Evolutionary conservation across 2,329 filamentous ascomycete genomes (phyloP).

Genomic region (Fusarium sambucinum): DNA sequence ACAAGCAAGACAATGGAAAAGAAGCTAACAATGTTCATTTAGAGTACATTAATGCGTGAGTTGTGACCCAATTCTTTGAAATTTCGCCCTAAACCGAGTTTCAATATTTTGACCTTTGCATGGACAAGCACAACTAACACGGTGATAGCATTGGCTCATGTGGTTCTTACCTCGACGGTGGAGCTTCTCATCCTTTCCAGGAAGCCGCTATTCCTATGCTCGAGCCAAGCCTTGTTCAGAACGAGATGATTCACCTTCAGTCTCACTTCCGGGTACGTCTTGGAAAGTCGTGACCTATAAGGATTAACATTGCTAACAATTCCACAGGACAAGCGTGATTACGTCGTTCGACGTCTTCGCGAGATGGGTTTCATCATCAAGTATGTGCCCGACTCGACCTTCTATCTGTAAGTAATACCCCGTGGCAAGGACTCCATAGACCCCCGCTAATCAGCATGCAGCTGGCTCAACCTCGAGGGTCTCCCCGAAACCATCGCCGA

Average conservation of each 20-base stretch:
- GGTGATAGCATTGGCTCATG: conserved; percentile 79
- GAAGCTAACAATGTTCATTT: conserved; percentile 21
- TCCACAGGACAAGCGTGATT: conserved; percentile 85
- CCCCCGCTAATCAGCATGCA: background rate
- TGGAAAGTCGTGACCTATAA: background rate
- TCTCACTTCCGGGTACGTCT: conserved; percentile 77
- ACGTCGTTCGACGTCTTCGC: conserved; percentile 81
- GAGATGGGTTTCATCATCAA: conserved; percentile 90
- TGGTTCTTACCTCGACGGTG: conserved; percentile 93
- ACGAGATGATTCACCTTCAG: conserved; percentile 92
- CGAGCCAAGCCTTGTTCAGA: conserved; percentile 82
- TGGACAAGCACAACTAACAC: conserved; percentile 28
- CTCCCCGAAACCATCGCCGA: conserved; percentile 87
- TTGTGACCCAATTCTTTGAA: conserved; percentile 8
- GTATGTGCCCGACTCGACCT: conserved; percentile 89
- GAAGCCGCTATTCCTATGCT: conserved; percentile 94
- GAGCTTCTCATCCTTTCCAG: conserved; percentile 95
- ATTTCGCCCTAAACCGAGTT: background rate
- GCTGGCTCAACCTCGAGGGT: conserved; percentile 71
- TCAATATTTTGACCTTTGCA: background rate
- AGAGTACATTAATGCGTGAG: conserved; percentile 88
- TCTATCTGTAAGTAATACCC: conserved; percentile 80
- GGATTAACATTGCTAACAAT: conserved; percentile 34
- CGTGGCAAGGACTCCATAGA: background rate
- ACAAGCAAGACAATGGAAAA: background rate